Evolutionary conservation across 2,329 filamentous ascomycete species (phyloP), one percentile per base, ranked within the genome.

Genomic region (Xylaria digitata): DNA sequence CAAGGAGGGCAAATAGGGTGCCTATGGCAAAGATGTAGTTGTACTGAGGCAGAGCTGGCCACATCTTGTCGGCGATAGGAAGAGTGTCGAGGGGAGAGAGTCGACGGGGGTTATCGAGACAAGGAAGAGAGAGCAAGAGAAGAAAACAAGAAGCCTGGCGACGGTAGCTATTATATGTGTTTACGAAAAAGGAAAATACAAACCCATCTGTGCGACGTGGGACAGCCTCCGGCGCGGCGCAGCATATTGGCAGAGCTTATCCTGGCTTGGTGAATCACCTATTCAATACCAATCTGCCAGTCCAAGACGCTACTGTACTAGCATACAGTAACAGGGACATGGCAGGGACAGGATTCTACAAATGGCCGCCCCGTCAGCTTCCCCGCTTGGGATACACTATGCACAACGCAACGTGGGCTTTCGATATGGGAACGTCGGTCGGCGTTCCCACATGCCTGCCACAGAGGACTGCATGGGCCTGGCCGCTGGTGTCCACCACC

Each of bases 21-120:
- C 90, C 90, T 72, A 93, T 89, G 82, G 83, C 90, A 77, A 93
- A 92, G 75, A 93, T 79, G 78, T 93, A 92, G 73, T 85, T 87
- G 78, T 91, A 92, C 73, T 89, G 78, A 74, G 86, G 77, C 73
- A 90, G 84, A 74, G 67, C 68, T n/a, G 68, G 68, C 68, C 68
- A 70, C 68, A 69, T 69, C 56, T 69, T 70, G 66, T 62, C 54
- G 55, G 43, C 48, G 37, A 30, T 53, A 17, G 43, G 40, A 19
- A 30, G 17, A 30, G 43, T 23, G 49, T 21, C 63, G 50, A 57
- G 30, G 59, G 58, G 45, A 46, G 19, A 61, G 60, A 34, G 60
- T 63, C 55, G 53, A 59, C 58, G n/a, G 45, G 52, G 8, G 57
- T 37, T 59, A 53, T 60, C 34, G 57, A 45, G 67, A 65, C 59